phyloP scores from a whole-genome alignment of 176 grass and related monocot genomes.

The Cymbopogon citratus region DNA sequence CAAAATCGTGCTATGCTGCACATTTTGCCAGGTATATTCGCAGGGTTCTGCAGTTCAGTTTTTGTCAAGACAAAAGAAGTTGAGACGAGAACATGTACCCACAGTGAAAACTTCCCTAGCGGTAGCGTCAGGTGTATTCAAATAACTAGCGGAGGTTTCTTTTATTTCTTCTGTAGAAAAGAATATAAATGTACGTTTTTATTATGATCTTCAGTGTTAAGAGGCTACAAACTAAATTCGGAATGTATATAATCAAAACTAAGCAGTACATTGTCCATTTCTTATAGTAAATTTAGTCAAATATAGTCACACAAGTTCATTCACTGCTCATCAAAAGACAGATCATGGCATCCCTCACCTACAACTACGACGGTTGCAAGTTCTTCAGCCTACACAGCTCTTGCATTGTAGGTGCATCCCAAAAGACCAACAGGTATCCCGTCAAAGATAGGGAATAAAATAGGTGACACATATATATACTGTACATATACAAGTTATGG shows the following conservation, averaged over 20 bases:
- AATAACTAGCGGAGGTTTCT: background rate
- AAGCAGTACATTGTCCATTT: background rate
- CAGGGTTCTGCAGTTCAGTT: too few relatives aligned
- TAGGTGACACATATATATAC: background rate
- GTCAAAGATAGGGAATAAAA: background rate
- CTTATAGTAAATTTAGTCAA: background rate
- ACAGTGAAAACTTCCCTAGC: too few relatives aligned
- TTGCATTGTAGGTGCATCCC: background rate
- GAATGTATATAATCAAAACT: too few relatives aligned
- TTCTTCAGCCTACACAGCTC: background rate
- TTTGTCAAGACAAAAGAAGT: background rate
- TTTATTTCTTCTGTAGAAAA: background rate
- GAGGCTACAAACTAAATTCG: too few relatives aligned
- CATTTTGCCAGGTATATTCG: too few relatives aligned
- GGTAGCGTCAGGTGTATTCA: background rate
- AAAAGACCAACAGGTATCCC: background rate
- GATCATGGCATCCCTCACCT: background rate
- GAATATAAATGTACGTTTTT: background rate
- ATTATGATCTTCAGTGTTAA: background rate
- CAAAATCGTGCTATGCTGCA: too few relatives aligned
- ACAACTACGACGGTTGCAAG: background rate
- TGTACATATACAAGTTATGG: constrained; percentile 9
- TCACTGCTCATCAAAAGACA: background rate
- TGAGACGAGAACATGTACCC: too few relatives aligned
- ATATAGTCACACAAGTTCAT: background rate